These are phyloP conservation scores for Mollisia scopiformis DNA, from an alignment of 2,329 filamentous ascomycete genomes.

Conservation along the genomic window DNA sequence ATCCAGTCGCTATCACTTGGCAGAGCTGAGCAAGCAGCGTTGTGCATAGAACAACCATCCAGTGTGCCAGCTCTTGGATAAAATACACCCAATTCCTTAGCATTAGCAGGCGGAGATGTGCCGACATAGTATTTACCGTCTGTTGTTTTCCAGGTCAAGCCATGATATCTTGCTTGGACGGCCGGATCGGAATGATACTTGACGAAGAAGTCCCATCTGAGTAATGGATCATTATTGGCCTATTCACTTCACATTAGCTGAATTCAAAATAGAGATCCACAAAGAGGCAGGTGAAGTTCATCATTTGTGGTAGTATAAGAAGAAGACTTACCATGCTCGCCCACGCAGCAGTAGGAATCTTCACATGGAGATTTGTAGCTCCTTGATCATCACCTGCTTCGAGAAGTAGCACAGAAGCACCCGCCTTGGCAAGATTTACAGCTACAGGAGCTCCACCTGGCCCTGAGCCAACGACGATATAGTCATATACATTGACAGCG, in stretches of 20 bases:
- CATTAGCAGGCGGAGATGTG: conserved; percentile 37
- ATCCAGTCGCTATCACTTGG: background rate
- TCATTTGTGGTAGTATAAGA: too few relatives aligned
- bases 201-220: conserved; percentile 58
- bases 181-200: conserved; percentile 51
- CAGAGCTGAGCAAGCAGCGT: conserved; percentile 26
- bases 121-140: conserved; percentile 27
- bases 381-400: conserved; percentile 59
- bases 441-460: conserved; percentile 54
- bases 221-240: conserved; percentile 30
- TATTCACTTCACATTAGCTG: too few relatives aligned
- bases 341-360: conserved; percentile 39
- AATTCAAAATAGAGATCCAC: too few relatives aligned
- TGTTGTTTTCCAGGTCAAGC: conserved; percentile 38
- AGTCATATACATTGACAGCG: conserved; percentile 45
- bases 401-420: conserved; percentile 53
- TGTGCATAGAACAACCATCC: conserved; percentile 41
- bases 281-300: too few relatives aligned
- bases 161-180: conserved; percentile 48
- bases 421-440: conserved; percentile 51
- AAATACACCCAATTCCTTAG: conserved; percentile 38
- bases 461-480: conserved; percentile 55
- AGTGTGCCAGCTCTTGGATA: conserved; percentile 44
- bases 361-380: background rate
- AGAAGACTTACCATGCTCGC: conserved; percentile 23